Evolutionary conservation across 257 asterid species (phyloP), one percentile per base, ranked within the genome.

Genomic region (Buddleja alternifolia): DNA sequence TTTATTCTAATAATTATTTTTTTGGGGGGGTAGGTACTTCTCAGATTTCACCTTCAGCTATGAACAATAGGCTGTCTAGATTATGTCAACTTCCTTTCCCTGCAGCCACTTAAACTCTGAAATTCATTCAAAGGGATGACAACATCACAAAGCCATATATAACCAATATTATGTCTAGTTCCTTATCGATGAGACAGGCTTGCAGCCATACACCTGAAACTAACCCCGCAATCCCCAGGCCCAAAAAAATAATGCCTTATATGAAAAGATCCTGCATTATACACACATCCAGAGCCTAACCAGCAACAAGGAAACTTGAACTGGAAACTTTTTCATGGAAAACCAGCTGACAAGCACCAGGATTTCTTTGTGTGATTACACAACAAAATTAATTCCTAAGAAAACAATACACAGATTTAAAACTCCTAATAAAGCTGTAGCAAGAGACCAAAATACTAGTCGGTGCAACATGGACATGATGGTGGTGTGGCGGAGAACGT

Each of bases 261-360:
- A 5, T 5, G 34, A 29, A 29, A 29, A 29, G n/a, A 29, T 29
- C 34, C 34, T 29, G 3, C 24, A 17, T 16, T 36, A 34, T 24
- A 16, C 9, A n/a, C 32, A 44, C 7, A 34, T 15, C 25, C 23
- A 34, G 29, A 32, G 46, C 44, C 24, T 36, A 58, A 32, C 25
- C 23, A 47, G 54, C 16, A 15, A 21, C 17, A 17, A 15, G 64
- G 48, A 29, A 58, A 37, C 47, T 37, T 16, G 65, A 37, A 59
- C 16, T 20, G 8, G 39, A 44, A 42, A 40, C 3, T 3, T 20
- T 14, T 23, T 5, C 65, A 61, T 44, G n/a, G 40, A 24, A 21
- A 61, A 42, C 23, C 42, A 61, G 15, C 9, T 61, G 67, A 61
- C 55, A 61, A 61, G 15, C 32, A 7, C 20, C 34, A 29, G 34